Evolutionary conservation across 2,329 filamentous ascomycete species (phyloP), one percentile per base, ranked within the genome.

Genomic region (Elsinoe perseae): DNA sequence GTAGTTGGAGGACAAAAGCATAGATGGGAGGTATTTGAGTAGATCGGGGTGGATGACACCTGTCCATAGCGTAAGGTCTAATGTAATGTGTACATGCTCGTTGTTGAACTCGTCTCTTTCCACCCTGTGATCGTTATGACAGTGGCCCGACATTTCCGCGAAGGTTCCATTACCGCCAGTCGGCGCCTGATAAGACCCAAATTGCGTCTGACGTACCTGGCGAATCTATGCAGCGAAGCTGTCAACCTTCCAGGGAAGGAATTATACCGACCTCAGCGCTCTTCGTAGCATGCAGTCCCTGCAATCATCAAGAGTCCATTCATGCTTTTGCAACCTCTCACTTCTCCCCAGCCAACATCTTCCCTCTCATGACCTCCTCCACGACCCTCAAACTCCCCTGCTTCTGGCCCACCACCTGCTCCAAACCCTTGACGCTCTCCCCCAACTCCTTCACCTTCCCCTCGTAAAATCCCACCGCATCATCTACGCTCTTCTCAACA

Each of bases 361-460:
- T 70, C 59, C 68, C 66, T 59, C 60, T 69, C 73, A 71, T 74
- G 85, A 88, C 88, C 75, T 97, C 92, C 75, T 98, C 93, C 20
- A 97, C 85, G 34, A 93, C 78, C 57, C 87, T 82, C 60, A 95
- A 74, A 68, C 93, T 96, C 62, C 85, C 83, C 56, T 87, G 89
- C 77, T 98, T 98, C 32, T 77, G 76, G 64, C 83, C 78, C 50
- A 88, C 78, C 57, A 87, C 83, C 62, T 79, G 80, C 70, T 88
- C 85, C 62, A 89, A 66, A 58, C 86, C 83, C 63, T 79, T 81
- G 64, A 88, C 70, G 65, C 85, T 88, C 56, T 73, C 73, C 28
- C 77, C 79, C 58, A 89, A 63, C 61, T 84, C 81, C 64, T 85
- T 82, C 4, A 87, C 78, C 71, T 88, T 89, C 25, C 73, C 73